Conservation (phyloP, 1,284 basidiomycete genomes). For the Papiliotrema nemorosa region DNA sequence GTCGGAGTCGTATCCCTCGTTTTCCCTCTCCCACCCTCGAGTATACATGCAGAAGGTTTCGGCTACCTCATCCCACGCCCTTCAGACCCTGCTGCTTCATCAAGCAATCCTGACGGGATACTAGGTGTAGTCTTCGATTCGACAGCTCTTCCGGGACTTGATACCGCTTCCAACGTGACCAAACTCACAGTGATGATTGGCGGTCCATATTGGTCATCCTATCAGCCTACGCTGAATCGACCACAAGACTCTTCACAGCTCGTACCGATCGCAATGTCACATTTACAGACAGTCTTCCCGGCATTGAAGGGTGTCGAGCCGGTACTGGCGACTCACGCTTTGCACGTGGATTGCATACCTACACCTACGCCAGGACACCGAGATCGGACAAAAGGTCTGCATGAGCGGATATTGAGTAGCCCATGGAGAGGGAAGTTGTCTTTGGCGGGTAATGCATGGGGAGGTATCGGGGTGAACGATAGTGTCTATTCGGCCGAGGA, state of each 20-base stretch:
- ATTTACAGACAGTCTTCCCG: constrained; percentile 56
- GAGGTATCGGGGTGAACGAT: constrained; percentile 85
- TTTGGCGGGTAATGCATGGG: constrained; percentile 80
- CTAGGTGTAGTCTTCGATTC: constrained; percentile 84
- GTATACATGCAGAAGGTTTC: constrained; percentile 73
- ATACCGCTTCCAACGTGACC: constrained; percentile 47
- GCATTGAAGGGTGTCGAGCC: constrained; percentile 38
- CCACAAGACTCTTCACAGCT: constrained; percentile 22
- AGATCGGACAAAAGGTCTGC: constrained; percentile 63
- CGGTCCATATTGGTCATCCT: constrained; percentile 63
- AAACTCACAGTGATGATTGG: constrained; percentile 93
- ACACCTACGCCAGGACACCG: constrained; percentile 72
- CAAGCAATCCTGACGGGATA: constrained; percentile 51
- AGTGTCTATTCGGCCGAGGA: constrained; percentile 70
- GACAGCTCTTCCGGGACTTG: constrained; percentile 66
- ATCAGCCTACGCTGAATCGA: constrained; percentile 16
- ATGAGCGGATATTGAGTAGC: constrained; percentile 49
- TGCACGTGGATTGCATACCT: constrained; percentile 76
- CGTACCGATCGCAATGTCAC: constrained; percentile 46
- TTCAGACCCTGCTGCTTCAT: constrained; percentile 45
- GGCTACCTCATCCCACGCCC: constrained; percentile 90
- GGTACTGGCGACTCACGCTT: constrained; percentile 56
- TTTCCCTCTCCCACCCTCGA: constrained; percentile 54
- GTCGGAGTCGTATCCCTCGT: constrained; percentile 69
- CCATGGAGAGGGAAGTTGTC: constrained; percentile 63